These are phyloP conservation scores for Thraustochytrium striatum DNA, from an alignment of 352 stramenopile species.

Conservation along the genomic window DNA sequence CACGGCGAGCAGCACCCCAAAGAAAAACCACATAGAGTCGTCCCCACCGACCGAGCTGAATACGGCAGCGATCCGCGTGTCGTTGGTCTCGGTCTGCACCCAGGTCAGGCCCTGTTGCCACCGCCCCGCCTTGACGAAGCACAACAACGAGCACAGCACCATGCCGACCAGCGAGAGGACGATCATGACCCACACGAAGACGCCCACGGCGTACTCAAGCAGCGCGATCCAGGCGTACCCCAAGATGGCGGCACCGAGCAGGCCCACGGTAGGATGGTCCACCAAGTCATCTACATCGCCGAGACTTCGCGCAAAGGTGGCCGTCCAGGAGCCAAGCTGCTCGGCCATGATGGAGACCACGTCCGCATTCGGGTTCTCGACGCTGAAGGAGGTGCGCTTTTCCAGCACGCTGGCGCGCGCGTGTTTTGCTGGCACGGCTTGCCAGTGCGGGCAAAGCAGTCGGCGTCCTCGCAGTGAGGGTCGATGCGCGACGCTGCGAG, in stretches of 20 bases:
- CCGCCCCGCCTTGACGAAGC: slow-evolving; percentile 36
- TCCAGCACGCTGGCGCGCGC: slow-evolving; percentile 20
- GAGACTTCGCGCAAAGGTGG: neutral
- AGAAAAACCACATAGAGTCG: neutral
- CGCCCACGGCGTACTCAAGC: neutral
- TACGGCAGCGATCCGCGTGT: neutral
- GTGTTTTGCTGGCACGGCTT: slow-evolving; percentile 5
- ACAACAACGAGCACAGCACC: neutral
- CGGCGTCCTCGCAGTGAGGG: neutral
- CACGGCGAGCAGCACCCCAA: slow-evolving; percentile 11
- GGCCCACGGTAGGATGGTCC: slow-evolving; percentile 21
- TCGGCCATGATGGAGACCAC: neutral
- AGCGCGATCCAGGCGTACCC: neutral
- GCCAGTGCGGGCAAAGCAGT: neutral
- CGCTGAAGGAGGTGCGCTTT: neutral
- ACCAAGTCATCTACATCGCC: slow-evolving; percentile 26
- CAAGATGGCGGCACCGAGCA: neutral
- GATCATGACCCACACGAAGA: slow-evolving; percentile 38
- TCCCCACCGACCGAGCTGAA: neutral
- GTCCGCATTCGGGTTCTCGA: neutral
- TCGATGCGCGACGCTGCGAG: neutral
- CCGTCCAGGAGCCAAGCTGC: slow-evolving; percentile 7
- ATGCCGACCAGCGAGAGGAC: slow-evolving; percentile 12
- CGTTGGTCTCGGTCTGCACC: neutral
- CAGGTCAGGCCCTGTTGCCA: neutral